phyloP scores from a whole-genome alignment of 129 eudicot genomes.

The Ambrosia trifida region DNA sequence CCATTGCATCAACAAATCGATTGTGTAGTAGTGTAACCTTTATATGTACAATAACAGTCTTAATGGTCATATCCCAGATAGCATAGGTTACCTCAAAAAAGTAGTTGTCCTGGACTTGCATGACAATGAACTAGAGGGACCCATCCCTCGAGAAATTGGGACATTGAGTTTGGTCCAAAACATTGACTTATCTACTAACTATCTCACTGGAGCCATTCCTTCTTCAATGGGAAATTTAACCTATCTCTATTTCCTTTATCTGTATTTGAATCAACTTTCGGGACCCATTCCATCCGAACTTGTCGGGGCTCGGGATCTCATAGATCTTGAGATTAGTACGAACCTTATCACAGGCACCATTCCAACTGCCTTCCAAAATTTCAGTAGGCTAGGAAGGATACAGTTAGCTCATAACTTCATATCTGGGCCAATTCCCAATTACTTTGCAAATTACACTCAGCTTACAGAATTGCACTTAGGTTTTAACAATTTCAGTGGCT shows the following conservation, averaged over 20 bases:
- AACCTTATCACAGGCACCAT: constrained; percentile 10
- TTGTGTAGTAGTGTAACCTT: too few relatives aligned
- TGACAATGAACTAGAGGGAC: too few relatives aligned
- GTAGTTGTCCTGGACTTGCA: too few relatives aligned
- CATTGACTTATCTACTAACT: too few relatives aligned
- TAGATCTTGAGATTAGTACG: not conserved
- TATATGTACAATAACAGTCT: not conserved
- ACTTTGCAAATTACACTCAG: not conserved
- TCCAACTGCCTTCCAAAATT: constrained; percentile 5
- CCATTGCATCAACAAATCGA: too few relatives aligned
- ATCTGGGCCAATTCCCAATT: constrained; percentile 17
- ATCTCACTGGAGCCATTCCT: constrained; percentile 36
- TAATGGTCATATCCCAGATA: too few relatives aligned
- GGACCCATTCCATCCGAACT: constrained; percentile 17
- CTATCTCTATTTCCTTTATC: not conserved
- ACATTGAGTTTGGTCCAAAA: too few relatives aligned
- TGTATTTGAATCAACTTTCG: constrained; percentile 16
- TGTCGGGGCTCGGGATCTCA: not conserved
- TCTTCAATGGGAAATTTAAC: constrained; percentile 20
- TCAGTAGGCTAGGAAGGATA: not conserved
- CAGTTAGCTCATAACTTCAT: not conserved
- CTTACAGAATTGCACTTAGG: constrained; percentile 13
- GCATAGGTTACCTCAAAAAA: too few relatives aligned
- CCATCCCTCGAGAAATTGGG: too few relatives aligned
- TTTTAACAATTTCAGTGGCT: constrained; percentile 5